A percentile compares a stretch with the other conserved stretches of the same genome.
These are phyloP conservation scores for Talaromyces nanjingensis DNA, from an alignment of 495 filamentous ascomycete species.

Conservation along the genomic window DNA sequence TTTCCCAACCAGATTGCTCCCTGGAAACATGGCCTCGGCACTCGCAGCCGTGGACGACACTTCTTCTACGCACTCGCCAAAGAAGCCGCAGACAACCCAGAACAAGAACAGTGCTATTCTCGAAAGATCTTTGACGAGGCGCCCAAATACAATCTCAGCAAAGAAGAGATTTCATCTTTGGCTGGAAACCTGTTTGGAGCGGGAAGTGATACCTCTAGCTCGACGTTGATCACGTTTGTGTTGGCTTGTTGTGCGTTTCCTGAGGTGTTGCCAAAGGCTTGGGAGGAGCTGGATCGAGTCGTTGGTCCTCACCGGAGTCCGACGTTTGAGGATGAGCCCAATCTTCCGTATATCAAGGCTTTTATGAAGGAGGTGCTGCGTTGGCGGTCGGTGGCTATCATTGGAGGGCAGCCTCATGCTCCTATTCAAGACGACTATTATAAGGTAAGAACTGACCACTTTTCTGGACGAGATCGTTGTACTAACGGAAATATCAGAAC, in stretches of 20 bases:
- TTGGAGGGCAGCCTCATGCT: conserved; percentile 45
- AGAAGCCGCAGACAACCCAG: conserved; percentile 25
- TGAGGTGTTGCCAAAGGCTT: conserved; percentile 26
- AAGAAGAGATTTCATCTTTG: conserved; percentile 28
- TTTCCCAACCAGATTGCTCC: conserved; percentile 28
- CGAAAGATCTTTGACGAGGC: conserved; percentile 32
- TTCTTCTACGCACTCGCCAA: conserved; percentile 37
- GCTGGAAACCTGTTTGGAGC: conserved; percentile 31
- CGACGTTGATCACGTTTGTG: conserved; percentile 28
- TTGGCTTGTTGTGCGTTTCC: conserved; percentile 30
- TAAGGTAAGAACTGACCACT: not conserved
- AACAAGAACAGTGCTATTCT: conserved; percentile 22
- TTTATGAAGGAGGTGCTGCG: conserved; percentile 31
- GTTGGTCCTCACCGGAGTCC: conserved; percentile 17
- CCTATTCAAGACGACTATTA: conserved; percentile 47
- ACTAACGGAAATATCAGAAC: conserved; percentile 8
- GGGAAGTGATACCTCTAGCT: conserved; percentile 27
- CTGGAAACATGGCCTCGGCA: conserved; percentile 31
- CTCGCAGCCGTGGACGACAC: conserved; percentile 22
- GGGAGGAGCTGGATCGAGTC: conserved; percentile 33
- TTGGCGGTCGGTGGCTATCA: conserved; percentile 25
- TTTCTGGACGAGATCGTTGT: not conserved
- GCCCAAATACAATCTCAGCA: conserved; percentile 28
- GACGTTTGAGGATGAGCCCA: conserved; percentile 17
- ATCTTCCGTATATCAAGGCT: conserved; percentile 28